A percentile compares a stretch with the other conserved stretches of the same genome.
Conservation (phyloP, 1,284 basidiomycete genomes). For the Albatrellus sp. region DNA sequence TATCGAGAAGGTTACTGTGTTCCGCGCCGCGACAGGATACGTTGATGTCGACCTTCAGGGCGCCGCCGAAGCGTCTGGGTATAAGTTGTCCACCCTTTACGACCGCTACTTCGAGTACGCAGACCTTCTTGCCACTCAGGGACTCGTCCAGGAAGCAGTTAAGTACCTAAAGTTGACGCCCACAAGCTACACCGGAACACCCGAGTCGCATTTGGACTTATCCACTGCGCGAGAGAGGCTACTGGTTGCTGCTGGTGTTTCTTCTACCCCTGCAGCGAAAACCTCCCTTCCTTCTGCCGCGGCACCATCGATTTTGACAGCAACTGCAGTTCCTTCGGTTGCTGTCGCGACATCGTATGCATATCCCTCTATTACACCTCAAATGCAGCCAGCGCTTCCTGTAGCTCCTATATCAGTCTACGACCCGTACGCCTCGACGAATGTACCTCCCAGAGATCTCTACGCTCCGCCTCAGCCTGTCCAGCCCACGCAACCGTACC, state of each 20-base stretch:
- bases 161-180: slow-evolving; percentile 78
- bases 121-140: slow-evolving; percentile 83
- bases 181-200: slow-evolving; percentile 57
- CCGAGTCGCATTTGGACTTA: slow-evolving; percentile 38
- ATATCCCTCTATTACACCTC: neutral
- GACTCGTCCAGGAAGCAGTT: slow-evolving; percentile 75
- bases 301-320: slow-evolving; percentile 12
- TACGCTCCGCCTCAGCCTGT: slow-evolving; percentile 13
- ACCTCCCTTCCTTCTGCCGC: slow-evolving; percentile 14
- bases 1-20: slow-evolving; percentile 94
- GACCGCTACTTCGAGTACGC: slow-evolving; percentile 96
- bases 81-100: slow-evolving; percentile 80
- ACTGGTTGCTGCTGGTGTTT: slow-evolving; percentile 31
- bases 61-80: slow-evolving; percentile 24
- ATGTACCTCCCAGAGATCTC: slow-evolving; percentile 19
- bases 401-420: slow-evolving; percentile 12
- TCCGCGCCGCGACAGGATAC: slow-evolving; percentile 84
- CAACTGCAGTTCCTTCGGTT: slow-evolving; percentile 12
- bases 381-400: neutral
- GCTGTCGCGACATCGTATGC: slow-evolving; percentile 8
- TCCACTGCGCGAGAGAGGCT: slow-evolving; percentile 55
- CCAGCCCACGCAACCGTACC: slow-evolving; percentile 12
- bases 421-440: slow-evolving; percentile 13
- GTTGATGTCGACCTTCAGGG: slow-evolving; percentile 65
- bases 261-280: slow-evolving; percentile 19